Evolutionary conservation across 768 basidiomycete species (phyloP).

Genomic region (Rhodosporidiobolus odoratus): DNA sequence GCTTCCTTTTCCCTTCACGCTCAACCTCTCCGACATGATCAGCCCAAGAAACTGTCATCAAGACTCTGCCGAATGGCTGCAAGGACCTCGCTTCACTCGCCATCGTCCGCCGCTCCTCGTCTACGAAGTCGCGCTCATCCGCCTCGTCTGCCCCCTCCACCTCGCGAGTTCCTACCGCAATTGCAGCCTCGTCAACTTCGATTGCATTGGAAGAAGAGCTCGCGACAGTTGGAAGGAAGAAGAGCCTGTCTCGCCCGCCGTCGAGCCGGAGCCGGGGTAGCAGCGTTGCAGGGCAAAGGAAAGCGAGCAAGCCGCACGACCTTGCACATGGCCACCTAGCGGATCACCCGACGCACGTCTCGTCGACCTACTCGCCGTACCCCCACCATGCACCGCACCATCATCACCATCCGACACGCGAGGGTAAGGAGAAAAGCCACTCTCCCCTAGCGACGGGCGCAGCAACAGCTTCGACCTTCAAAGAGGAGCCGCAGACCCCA

Average conservation of each 20-base stretch:
- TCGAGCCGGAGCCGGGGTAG: conserved; percentile 7
- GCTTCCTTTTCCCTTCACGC: neutral
- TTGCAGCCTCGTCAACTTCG: neutral
- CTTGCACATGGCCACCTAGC: conserved; percentile 30
- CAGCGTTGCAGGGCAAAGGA: neutral
- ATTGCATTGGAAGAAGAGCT: conserved; percentile 14
- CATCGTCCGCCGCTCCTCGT: conserved; percentile 21
- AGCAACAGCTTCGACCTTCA: neutral
- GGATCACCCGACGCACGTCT: conserved; percentile 24
- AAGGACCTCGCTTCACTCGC: neutral
- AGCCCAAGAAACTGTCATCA: conserved; percentile 2
- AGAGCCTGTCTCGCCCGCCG: conserved; percentile 21
- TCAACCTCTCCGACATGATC: neutral
- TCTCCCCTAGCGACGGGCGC: no score
- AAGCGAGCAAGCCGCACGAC: conserved; percentile 18
- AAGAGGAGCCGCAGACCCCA: neutral
- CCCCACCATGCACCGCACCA: conserved; percentile 9
- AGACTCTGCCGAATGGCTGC: conserved; percentile 15
- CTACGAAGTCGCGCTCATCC: conserved; percentile 7
- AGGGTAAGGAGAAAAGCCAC: no score
- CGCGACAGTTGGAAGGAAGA: conserved; percentile 23
- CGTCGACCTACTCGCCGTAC: conserved; percentile 18
- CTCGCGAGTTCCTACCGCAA: neutral
- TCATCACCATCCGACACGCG: neutral
- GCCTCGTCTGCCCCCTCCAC: conserved; percentile 1